Base-by-base conservation (phyloP, 768 basidiomycete species). In the Trametes maxima region DNA sequence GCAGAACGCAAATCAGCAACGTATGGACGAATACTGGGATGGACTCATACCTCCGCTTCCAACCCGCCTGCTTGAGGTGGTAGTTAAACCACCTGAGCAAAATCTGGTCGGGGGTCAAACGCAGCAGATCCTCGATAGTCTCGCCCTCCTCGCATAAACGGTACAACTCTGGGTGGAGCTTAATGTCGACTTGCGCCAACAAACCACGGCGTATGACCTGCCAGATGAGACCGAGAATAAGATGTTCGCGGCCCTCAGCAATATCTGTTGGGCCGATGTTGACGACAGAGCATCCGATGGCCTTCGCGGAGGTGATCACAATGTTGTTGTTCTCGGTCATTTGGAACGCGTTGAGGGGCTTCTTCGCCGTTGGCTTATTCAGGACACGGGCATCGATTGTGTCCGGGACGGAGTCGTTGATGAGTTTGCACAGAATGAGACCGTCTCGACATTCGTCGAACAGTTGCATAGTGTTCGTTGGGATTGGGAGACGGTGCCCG, bases 291-390 rank as follows among this genome's bases (percentile, higher is more conserved):
- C 97, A 97, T 39, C 97, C 96, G 66, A 99, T 98, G 73, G 91
- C 95, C 77, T 98, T 98, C 39, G 96, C 88, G 24, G 97, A 98
- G 13, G 93, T 90, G 76, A 99, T 97, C 71, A 98, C 96, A 71
- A 99, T 97, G 76, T 98, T 99, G 82, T 99, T 98, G 80, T 98
- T 98, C 75, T 99, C 97, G 0, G 97, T 98, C 69, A 98, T 98
- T 70, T 99, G 95, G 85, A 99, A 99, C 0, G 94, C 93, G 72
- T 99, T 99, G 48, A 99, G 82, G 0, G 91, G 85, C 76, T 94
- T 96, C 40, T 85, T 84, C 2, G 82, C 66, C 3, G 82, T 81
- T 0, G 95, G 85, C 74, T 90, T 96, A 81, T 99, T 98, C 67
- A 99, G 82, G 7, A 99, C 97, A 82, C 97, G 96, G 63, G 87